Percentiles rank a stretch among this genome's conserved stretches.
phyloP scores from a whole-genome alignment of 169 alveolate species.

The Plasmodium berghei region DNA sequence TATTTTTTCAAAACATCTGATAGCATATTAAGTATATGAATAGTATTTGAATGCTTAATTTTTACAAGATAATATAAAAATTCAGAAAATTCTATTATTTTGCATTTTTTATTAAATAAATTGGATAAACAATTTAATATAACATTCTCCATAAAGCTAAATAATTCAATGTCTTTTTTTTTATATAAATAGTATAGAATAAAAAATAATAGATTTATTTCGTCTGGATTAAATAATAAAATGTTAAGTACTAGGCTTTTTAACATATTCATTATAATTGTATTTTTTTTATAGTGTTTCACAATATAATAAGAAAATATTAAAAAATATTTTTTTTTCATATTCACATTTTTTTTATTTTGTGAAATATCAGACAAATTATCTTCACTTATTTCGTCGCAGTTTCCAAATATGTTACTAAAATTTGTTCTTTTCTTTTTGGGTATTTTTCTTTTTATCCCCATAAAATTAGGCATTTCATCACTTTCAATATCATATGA shows the following conservation, averaged over 20 bases:
- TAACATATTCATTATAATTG: conserved; percentile 1
- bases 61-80: conserved; percentile 37
- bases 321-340: conserved; percentile 35
- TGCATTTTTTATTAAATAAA: conserved; percentile 18
- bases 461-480: no score
- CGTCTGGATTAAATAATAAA: conserved; percentile 14
- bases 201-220: conserved; percentile 20
- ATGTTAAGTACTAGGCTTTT: background rate
- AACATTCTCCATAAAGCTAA: conserved; percentile 28
- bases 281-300: background rate
- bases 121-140: conserved; percentile 15
- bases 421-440: no score
- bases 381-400: background rate
- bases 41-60: conserved; percentile 41
- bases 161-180: conserved; percentile 40
- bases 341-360: conserved; percentile 1
- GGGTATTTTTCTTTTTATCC: no score
- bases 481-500: no score
- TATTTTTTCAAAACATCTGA: conserved; percentile 33
- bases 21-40: conserved; percentile 17
- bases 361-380: background rate
- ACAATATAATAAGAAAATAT: conserved; percentile 44
- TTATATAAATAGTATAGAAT: conserved; percentile 25
- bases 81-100: conserved; percentile 21
- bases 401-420: background rate